These are phyloP conservation scores for Vitis labrusca DNA, from an alignment of 164 flowering plant species.

Conservation along the genomic window DNA sequence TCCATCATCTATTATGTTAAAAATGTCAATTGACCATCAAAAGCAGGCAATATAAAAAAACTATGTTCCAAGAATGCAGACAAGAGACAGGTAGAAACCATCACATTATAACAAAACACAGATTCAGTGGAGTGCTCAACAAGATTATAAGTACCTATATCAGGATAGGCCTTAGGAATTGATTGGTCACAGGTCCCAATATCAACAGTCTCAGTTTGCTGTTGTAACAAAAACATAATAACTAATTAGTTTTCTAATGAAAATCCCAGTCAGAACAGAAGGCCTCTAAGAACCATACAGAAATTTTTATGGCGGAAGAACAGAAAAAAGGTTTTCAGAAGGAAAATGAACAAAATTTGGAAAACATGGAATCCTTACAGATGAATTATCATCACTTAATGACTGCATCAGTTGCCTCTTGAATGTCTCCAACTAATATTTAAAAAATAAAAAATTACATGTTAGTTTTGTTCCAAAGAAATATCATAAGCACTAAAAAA, in stretches of 20 bases:
- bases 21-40: background rate
- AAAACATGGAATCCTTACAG: constrained; percentile 50
- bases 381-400: constrained; percentile 65
- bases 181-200: constrained; percentile 82
- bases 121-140: too few relatives aligned
- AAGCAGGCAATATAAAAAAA: background rate
- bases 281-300: background rate
- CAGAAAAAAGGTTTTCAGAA: background rate
- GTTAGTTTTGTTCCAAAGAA: background rate
- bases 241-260: background rate
- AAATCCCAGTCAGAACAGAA: background rate
- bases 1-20: constrained; percentile 45
- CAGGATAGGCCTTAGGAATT: constrained; percentile 45
- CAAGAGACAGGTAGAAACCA: background rate
- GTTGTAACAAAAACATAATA: constrained; percentile 14
- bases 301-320: background rate
- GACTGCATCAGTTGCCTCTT: constrained; percentile 94
- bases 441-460: background rate
- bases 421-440: constrained; percentile 85
- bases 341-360: background rate
- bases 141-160: constrained; percentile 41
- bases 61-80: background rate
- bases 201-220: constrained; percentile 81
- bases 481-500: too few relatives aligned
- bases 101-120: too few relatives aligned